Evolutionary conservation across 768 basidiomycete genomes (phyloP).

Genomic region (Leccinellum rugosiceps): DNA sequence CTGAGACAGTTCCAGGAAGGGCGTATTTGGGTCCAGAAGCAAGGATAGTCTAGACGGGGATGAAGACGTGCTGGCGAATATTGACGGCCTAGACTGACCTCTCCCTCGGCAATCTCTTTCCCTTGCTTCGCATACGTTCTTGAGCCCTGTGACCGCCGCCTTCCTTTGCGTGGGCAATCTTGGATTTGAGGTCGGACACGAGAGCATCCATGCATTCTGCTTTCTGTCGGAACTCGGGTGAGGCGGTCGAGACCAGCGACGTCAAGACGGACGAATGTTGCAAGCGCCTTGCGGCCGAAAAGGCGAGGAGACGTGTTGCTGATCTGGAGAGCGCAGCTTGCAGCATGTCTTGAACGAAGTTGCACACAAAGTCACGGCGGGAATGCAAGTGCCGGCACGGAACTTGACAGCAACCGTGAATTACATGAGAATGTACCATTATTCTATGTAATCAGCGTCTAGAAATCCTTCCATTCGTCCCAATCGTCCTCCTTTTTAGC

Average conservation of each 20-base stretch:
- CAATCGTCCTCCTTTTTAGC: constrained; percentile 52
- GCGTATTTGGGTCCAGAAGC: constrained; percentile 80
- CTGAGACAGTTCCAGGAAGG: constrained; percentile 85
- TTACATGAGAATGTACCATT: neutral
- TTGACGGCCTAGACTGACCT: constrained; percentile 42
- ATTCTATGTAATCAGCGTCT: constrained; percentile 19
- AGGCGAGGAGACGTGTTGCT: neutral
- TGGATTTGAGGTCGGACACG: constrained; percentile 60
- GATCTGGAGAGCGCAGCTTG: constrained; percentile 16
- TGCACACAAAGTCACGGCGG: neutral
- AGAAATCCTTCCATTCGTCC: constrained; percentile 85
- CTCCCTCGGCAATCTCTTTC: constrained; percentile 83
- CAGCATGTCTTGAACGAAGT: constrained; percentile 17
- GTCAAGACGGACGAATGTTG: constrained; percentile 78
- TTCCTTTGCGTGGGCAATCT: constrained; percentile 52
- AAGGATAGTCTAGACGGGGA: constrained; percentile 51
- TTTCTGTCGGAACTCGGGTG: constrained; percentile 69
- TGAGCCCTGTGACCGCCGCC: constrained; percentile 78
- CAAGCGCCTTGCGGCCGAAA: constrained; percentile 22
- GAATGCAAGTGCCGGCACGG: constrained; percentile 18
- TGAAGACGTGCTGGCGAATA: constrained; percentile 1
- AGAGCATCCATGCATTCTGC: constrained; percentile 67
- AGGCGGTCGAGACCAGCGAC: constrained; percentile 61
- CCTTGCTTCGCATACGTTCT: constrained; percentile 69
- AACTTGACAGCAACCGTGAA: constrained; percentile 15